A percentile compares a stretch with the other conserved stretches of the same genome.
phyloP scores from a whole-genome alignment of 352 stramenopile species.

The Globisporangium sylvaticum region DNA sequence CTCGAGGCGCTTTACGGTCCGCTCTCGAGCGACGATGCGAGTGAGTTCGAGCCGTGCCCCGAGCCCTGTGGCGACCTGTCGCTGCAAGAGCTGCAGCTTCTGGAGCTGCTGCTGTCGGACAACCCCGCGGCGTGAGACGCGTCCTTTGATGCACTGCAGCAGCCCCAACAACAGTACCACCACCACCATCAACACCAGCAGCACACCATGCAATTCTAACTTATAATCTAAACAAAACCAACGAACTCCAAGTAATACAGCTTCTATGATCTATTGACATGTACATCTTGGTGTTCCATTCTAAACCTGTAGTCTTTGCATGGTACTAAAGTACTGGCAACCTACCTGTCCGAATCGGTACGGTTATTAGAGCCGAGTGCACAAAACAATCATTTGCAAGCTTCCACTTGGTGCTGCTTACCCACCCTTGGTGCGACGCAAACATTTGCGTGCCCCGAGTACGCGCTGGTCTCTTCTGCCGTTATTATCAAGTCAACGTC shows the following conservation, averaged over 20 bases:
- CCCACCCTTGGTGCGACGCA: background rate
- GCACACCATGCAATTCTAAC: conserved; percentile 7
- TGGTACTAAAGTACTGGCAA: background rate
- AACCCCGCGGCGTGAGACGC: background rate
- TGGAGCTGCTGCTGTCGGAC: conserved; percentile 16
- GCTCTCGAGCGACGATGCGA: conserved; percentile 3
- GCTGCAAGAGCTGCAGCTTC: conserved; percentile 11
- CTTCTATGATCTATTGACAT: background rate
- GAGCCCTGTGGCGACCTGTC: conserved; percentile 15
- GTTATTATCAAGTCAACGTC: background rate
- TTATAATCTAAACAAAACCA: conserved; percentile 4
- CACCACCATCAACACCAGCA: background rate
- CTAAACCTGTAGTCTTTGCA: background rate
- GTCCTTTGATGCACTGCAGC: background rate
- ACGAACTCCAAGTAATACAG: no score
- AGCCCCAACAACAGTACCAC: background rate
- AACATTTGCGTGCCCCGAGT: background rate
- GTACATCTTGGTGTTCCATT: background rate
- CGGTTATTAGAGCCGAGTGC: background rate
- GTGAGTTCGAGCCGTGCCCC: conserved; percentile 7
- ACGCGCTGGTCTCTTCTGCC: background rate
- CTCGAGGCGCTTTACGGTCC: conserved; percentile 10
- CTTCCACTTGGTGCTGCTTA: background rate
- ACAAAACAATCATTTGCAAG: background rate
- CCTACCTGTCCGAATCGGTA: no score